phyloP scores from a whole-genome alignment of 2,329 filamentous ascomycete genomes.

The Blastomyces percursus region DNA sequence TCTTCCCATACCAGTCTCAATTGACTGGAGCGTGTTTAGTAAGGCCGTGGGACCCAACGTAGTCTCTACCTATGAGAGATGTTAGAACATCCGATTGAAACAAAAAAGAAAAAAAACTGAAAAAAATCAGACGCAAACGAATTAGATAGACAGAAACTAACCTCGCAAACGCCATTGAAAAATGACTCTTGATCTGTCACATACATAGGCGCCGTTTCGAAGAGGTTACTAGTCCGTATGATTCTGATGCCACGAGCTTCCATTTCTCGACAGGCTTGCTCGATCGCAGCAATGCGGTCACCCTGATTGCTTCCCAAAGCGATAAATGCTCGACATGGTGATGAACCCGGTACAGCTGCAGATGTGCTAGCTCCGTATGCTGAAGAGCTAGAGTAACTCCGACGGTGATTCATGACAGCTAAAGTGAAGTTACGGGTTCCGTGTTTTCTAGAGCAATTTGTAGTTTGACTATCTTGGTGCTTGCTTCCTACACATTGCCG shows the following conservation, averaged over 20 bases:
- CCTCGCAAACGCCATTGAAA: conserved; percentile 86
- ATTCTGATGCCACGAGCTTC: conserved; percentile 60
- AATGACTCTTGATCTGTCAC: conserved; percentile 79
- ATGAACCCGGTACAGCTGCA: not conserved
- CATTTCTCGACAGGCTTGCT: conserved; percentile 71
- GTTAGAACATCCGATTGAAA: not conserved
- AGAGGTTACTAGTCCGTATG: conserved; percentile 71
- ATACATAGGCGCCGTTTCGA: conserved; percentile 97
- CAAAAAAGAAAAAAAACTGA: not conserved
- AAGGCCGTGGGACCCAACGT: conserved; percentile 61
- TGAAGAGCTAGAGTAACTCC: conserved; percentile 15
- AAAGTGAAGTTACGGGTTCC: not conserved
- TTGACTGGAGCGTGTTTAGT: conserved; percentile 68
- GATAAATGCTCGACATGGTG: conserved; percentile 51
- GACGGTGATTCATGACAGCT: not conserved
- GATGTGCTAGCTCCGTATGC: conserved; percentile 18
- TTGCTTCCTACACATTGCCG: not conserved
- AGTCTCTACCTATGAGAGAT: conserved; percentile 60
- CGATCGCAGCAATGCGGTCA: conserved; percentile 73
- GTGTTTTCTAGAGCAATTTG: not conserved
- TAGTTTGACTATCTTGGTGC: not conserved
- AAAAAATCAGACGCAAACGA: not conserved
- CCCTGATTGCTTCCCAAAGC: conserved; percentile 90
- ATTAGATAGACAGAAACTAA: conserved; percentile 36
- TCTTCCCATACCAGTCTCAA: conserved; percentile 70